Percentiles rank a stretch among this genome's conserved stretches.
These are phyloP conservation scores for Auricularia sp. DNA, from an alignment of 768 basidiomycete genomes.

Conservation along the genomic window DNA sequence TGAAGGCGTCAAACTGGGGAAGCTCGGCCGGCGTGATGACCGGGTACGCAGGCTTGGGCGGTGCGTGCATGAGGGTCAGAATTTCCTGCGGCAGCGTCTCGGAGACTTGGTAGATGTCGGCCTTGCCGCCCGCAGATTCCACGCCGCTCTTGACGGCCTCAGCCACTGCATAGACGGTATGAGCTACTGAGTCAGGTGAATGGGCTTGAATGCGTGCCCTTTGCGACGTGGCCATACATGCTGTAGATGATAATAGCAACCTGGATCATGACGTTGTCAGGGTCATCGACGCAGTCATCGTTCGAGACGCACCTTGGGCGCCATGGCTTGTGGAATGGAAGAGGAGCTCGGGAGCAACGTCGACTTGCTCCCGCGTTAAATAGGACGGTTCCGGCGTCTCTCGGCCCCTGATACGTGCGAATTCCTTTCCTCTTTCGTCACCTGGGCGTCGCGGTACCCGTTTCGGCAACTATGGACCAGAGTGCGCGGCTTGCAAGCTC, in stretches of 20 bases:
- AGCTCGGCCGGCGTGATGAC: slow-evolving; percentile 48
- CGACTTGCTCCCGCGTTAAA: background rate
- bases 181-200: background rate
- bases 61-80: slow-evolving; percentile 58
- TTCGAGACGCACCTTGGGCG: background rate
- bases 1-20: slow-evolving; percentile 52
- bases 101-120: slow-evolving; percentile 31
- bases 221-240: slow-evolving; percentile 62
- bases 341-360: background rate
- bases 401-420: background rate
- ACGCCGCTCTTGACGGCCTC: slow-evolving; percentile 32
- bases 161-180: slow-evolving; percentile 39
- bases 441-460: no score
- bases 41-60: slow-evolving; percentile 63
- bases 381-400: background rate
- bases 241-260: slow-evolving; percentile 41
- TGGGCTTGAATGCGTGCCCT: slow-evolving; percentile 32
- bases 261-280: background rate
- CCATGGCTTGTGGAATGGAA: background rate
- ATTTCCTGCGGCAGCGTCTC: slow-evolving; percentile 46
- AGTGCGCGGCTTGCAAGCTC: background rate
- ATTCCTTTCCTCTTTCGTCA: no score
- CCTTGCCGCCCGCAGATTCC: slow-evolving; percentile 31
- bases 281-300: background rate
- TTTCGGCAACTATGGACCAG: no score